Base-by-base conservation (phyloP, 2,329 filamentous ascomycete species). In the Domatiomyces catenatus region DNA sequence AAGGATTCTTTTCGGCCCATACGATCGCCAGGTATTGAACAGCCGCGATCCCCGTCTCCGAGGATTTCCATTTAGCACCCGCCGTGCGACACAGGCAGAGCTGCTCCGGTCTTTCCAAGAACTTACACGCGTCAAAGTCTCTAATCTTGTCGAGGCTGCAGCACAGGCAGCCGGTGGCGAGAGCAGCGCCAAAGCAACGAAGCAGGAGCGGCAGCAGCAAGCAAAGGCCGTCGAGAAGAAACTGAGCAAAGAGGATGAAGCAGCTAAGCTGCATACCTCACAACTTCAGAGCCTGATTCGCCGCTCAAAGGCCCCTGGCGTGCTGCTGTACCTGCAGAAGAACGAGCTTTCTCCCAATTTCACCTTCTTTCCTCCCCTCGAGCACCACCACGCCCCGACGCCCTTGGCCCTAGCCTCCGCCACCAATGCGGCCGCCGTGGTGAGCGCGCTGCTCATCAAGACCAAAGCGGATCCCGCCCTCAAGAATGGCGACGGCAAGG, bases 41-140 rank as follows among this genome's bases (percentile, higher is more conserved):
- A 76, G 80, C 8, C 86, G 87, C 54, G 92, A 98, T 61, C 72
- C 81, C 1, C 75, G 92, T 36, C 75, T 94, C 60, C 77, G 92
- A 50, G 83, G 86, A 0, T 95, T 98, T 56, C 92, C 92, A 0
- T 98, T 98, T 66, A 94, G 77, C 64, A 98, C 92, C 7, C 78
- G 88, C 10, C 76, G 92, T 51, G 87, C 92, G 0, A 98, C 92
- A 0, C 89, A 96, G 62, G 86, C 84, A 46, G 92, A 98, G 66
- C 79, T 98, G 0, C 92, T 96, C 84, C 80, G 90, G 42, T 84
- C 84, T 0, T 98, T 95, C 61, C 84, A 94, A 55, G 92, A 98
- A 69, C 75, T 98, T 28, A 98, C 92, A 0, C 75, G 92, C 15
- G 75, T 95, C 15, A 95, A 98, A 66, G 75, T 94, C 46, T 80